These are phyloP conservation scores for Setaria viridis DNA, from an alignment of 202 grass and related monocot genomes.

Conservation along the genomic window DNA sequence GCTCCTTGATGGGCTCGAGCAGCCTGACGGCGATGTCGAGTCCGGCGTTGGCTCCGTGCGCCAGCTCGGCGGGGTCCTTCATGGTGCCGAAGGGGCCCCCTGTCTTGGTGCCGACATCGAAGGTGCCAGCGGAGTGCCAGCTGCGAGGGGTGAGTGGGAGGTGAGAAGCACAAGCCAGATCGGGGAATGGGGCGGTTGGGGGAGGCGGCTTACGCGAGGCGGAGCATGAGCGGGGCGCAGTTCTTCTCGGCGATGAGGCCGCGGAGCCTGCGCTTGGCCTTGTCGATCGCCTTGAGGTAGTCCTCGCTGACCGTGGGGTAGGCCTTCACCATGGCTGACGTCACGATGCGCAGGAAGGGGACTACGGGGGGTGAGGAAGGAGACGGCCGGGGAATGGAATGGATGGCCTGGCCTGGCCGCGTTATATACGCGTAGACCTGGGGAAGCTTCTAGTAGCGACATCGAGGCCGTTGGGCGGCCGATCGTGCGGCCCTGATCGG, in stretches of 20 bases:
- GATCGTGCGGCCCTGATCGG: background rate
- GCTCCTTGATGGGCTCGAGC: constrained; percentile 91
- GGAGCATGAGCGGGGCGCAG: constrained; percentile 92
- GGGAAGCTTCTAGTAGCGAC: constrained; percentile 44
- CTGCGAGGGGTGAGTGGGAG: constrained; percentile 30
- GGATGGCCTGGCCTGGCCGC: no score
- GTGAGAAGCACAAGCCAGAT: background rate
- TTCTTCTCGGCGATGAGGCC: constrained; percentile 95
- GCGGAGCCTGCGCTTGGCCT: constrained; percentile 87
- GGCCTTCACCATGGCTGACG: constrained; percentile 57
- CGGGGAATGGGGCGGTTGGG: background rate
- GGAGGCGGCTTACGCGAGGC: constrained; percentile 63
- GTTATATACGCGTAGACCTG: background rate
- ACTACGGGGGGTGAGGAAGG: no score
- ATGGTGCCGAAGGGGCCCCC: constrained; percentile 95
- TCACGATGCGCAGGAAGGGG: background rate
- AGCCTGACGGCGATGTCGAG: constrained; percentile 86
- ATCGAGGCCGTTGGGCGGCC: constrained; percentile 10
- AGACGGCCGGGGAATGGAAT: no score
- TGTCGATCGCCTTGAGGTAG: constrained; percentile 69
- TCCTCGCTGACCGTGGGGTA: constrained; percentile 86
- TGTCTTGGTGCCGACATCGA: constrained; percentile 70
- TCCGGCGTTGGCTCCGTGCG: constrained; percentile 84
- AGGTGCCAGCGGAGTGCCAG: constrained; percentile 95
- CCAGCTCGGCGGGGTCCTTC: constrained; percentile 58